Base-by-base conservation (phyloP, 1,284 basidiomycete species). In the Trichosporon ovoides region DNA sequence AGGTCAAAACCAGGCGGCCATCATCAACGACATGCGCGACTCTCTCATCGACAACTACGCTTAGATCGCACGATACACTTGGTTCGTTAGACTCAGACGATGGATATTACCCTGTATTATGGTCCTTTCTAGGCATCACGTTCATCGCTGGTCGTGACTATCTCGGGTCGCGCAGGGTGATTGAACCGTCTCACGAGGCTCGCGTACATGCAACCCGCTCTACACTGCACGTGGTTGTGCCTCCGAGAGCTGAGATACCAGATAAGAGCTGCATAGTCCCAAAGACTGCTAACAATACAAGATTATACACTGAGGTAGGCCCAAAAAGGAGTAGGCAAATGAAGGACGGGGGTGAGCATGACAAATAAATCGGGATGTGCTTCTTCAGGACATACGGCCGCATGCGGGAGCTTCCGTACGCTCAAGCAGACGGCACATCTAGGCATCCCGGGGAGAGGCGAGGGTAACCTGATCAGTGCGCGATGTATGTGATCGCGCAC, bases 1-100 rank as follows among this genome's bases (percentile, higher is more conserved):
- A 83, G 91, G 91, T 56, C 89, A 91, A 70, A 86, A 85, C 56
- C 87, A 86, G 16, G 84, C 85, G 43, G 91, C 91, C 48, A 87
- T 93, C 65, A 91, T 95, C 73, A 88, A 87, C 68, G 91, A 94
- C 81, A 93, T 95, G 91, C 85, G 91, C 66, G 91, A 94, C 69
- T 87, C 89, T 28, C 83, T 95, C 63, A 91, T 95, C 77, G 91
- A 95, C 81, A 90, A 89, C 79, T 94, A 89, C 87, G 89, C 90
- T 79, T 94, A 80, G 65, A 14, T 22, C 38, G 20, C 18, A 14
- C 14, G 20, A 20, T 43, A 19, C 35, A 38, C 28, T 43, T 50
- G 40, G 38, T 35, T 31, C 24, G 24, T 18, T 34, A 49, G 24
- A 40, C 33, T n/a, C 37, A 19, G 56, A 22, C 24, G 55, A 50